Conservation (phyloP, 2,329 filamentous ascomycete species). For the Trichoderma cornu-damae region DNA sequence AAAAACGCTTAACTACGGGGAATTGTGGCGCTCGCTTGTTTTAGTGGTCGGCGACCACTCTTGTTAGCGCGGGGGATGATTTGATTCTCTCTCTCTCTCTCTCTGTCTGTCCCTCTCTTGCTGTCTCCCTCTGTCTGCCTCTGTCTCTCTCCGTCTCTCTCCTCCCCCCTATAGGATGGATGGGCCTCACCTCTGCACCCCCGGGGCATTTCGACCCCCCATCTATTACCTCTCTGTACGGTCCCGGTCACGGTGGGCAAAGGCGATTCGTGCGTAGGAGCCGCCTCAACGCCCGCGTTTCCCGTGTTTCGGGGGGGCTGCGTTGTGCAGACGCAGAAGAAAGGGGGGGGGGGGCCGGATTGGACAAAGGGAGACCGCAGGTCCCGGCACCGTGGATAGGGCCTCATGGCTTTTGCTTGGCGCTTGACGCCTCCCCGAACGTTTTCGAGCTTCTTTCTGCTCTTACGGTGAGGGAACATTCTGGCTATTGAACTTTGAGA, state of each 20-base stretch:
- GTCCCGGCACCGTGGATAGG: constrained; percentile 7
- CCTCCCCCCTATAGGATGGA: not conserved
- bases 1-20: constrained; percentile 16
- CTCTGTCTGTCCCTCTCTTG: too few species aligned
- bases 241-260: not conserved
- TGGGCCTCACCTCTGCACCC: too few species aligned
- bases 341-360: not conserved
- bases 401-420: not conserved
- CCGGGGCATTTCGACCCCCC: too few species aligned
- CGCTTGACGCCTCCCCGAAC: constrained; percentile 8
- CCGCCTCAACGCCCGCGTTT: not conserved
- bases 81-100: too few species aligned
- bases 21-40: constrained; percentile 12
- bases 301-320: not conserved
- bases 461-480: too few species aligned
- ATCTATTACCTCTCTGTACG: too few species aligned
- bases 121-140: too few species aligned
- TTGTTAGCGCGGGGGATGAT: not conserved
- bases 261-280: not conserved
- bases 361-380: not conserved
- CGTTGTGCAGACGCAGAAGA: not conserved
- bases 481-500: not conserved
- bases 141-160: too few species aligned
- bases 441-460: too few species aligned
- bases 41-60: constrained; percentile 12